Evolutionary conservation across 2,329 filamentous ascomycete species (phyloP).

Genomic region (Canariomyces notabilis): DNA sequence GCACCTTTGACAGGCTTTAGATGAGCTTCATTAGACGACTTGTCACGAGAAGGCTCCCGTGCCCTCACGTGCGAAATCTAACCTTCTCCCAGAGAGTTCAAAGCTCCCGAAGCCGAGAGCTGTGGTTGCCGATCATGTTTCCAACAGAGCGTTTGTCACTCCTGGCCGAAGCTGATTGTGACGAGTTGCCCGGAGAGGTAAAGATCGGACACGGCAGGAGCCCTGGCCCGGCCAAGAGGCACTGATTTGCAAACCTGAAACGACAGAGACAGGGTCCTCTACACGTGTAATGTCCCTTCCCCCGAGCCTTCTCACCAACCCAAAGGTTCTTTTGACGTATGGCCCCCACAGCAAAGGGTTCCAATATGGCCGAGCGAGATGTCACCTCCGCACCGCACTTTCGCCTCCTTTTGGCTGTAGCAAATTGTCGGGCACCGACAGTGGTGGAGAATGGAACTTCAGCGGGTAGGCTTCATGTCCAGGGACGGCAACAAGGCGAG

Average conservation of each 20-base stretch:
- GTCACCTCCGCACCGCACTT: too few relatives aligned
- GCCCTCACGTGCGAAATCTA: neutral
- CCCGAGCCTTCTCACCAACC: too few relatives aligned
- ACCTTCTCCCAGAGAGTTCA: neutral
- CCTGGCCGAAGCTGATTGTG: constrained; percentile 12
- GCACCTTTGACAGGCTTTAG: neutral
- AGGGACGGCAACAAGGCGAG: neutral
- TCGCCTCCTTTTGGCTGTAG: too few relatives aligned
- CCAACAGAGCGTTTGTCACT: constrained; percentile 6
- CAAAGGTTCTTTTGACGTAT: too few relatives aligned
- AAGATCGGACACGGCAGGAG: constrained; percentile 16
- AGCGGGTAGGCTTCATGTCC: neutral
- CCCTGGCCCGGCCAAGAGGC: constrained; percentile 11
- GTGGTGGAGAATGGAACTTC: neutral
- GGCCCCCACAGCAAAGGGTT: too few relatives aligned
- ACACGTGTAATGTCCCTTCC: too few relatives aligned
- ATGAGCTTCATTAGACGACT: constrained; percentile 3
- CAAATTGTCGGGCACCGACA: neutral
- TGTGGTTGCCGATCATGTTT: constrained; percentile 8
- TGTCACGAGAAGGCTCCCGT: constrained; percentile 7
- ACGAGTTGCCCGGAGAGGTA: constrained; percentile 15
- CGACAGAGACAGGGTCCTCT: too few relatives aligned
- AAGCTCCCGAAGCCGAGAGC: constrained; percentile 8
- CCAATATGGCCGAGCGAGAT: too few relatives aligned
- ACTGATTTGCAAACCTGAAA: constrained; percentile 23